These are phyloP conservation scores for Vinca major DNA, from an alignment of 305 asterid genomes.

Conservation along the genomic window DNA sequence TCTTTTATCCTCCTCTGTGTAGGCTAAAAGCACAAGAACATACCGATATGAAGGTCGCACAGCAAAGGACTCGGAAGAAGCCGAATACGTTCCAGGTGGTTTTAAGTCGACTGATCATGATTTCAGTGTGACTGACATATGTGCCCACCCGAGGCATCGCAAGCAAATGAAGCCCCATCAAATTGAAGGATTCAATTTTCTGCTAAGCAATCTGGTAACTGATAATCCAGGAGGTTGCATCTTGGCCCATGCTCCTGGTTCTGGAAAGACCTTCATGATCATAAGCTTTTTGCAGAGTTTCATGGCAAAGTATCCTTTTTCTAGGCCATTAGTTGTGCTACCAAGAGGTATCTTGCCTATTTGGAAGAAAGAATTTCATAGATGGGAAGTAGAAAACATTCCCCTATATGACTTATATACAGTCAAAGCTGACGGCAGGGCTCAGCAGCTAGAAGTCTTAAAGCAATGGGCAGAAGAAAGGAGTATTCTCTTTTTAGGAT, in stretches of 20 bases:
- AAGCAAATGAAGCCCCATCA: conserved; percentile 98
- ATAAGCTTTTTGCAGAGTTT: conserved; percentile 94
- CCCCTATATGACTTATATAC: conserved; percentile 81
- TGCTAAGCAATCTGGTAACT: conserved; percentile 67
- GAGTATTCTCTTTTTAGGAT: conserved; percentile 78
- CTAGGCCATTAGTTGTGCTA: conserved; percentile 91
- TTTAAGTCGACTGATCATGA: conserved; percentile 36
- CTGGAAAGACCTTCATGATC: conserved; percentile 95
- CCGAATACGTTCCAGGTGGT: conserved; percentile 40
- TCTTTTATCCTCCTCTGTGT: conserved; percentile 17
- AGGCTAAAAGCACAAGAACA: conserved; percentile 50
- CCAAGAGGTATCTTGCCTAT: conserved; percentile 77
- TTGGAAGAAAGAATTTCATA: conserved; percentile 75
- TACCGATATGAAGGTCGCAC: conserved; percentile 65
- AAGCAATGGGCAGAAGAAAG: conserved; percentile 61
- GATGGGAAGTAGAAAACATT: conserved; percentile 90
- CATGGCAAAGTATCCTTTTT: conserved; percentile 83
- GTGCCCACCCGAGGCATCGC: conserved; percentile 88
- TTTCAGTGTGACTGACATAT: conserved; percentile 47
- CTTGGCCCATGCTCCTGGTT: conserved; percentile 97
- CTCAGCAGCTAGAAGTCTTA: conserved; percentile 75
- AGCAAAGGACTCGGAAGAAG: conserved; percentile 38
- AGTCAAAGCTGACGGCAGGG: conserved; percentile 72
- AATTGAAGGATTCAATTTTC: conserved; percentile 89
- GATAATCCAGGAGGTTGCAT: conserved; percentile 97